Percentiles rank a stretch among this genome's conserved stretches.
Evolutionary conservation across 352 stramenopile species (phyloP).

Genomic region (Pythium brachiatum): DNA sequence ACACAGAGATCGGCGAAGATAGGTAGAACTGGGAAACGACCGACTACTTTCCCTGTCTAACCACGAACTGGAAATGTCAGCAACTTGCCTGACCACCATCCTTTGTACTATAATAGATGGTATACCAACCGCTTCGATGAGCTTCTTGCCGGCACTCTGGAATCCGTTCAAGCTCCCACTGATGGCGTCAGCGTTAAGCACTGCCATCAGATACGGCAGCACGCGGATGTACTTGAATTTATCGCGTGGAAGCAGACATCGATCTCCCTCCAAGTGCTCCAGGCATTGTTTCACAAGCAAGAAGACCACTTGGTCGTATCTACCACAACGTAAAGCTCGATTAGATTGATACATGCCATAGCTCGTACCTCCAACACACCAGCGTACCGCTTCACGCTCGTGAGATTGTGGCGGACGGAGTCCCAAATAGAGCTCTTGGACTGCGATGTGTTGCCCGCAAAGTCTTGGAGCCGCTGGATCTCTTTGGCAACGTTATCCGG

Average conservation of each 20-base stretch:
- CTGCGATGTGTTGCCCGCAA: slow-evolving; percentile 50
- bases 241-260: slow-evolving; percentile 31
- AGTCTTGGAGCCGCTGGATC: slow-evolving; percentile 61
- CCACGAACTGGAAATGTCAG: not conserved
- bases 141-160: slow-evolving; percentile 42
- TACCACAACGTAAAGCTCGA: slow-evolving; percentile 25
- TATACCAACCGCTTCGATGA: slow-evolving; percentile 47
- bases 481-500: slow-evolving; percentile 46
- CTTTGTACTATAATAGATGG: too few relatives aligned
- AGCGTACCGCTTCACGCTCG: slow-evolving; percentile 58
- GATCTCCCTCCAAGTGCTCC: slow-evolving; percentile 37
- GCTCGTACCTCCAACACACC: too few relatives aligned
- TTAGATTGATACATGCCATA: too few relatives aligned
- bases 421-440: slow-evolving; percentile 63
- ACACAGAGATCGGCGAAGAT: slow-evolving; percentile 50
- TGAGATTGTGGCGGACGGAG: slow-evolving; percentile 55
- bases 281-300: slow-evolving; percentile 55
- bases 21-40: slow-evolving; percentile 46
- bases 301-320: slow-evolving; percentile 61
- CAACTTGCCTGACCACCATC: too few relatives aligned
- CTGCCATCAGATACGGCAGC: slow-evolving; percentile 40
- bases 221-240: slow-evolving; percentile 57
- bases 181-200: slow-evolving; percentile 38
- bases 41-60: slow-evolving; percentile 41
- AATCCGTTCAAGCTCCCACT: slow-evolving; percentile 28